Conservation (phyloP, 768 basidiomycete genomes). For the Rhodotorula paludigena region DNA sequence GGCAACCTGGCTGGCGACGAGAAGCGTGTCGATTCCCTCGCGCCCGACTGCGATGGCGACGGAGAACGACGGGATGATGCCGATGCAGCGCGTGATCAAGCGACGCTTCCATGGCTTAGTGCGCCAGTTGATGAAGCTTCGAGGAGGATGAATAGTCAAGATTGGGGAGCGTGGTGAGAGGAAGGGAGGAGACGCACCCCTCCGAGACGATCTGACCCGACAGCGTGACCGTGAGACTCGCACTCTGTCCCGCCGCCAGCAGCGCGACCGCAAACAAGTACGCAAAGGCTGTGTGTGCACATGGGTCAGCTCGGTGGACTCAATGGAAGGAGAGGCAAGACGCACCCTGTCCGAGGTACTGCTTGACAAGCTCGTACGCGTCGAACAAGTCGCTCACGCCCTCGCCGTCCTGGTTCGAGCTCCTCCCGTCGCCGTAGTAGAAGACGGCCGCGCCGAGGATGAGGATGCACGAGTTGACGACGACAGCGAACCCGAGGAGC, state of each 20-base stretch:
- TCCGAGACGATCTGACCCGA: conserved; percentile 82
- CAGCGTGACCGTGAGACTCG: conserved; percentile 81
- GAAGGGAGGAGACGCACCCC: conserved; percentile 49
- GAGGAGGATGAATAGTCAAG: background rate
- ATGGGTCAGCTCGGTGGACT: too few species aligned
- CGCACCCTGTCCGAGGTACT: conserved; percentile 64
- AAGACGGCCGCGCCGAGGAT: conserved; percentile 64
- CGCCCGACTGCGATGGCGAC: conserved; percentile 70
- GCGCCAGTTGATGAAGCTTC: conserved; percentile 69
- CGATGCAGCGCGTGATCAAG: conserved; percentile 72
- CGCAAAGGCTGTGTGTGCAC: conserved; percentile 60
- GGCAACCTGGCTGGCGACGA: conserved; percentile 81
- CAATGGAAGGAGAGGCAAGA: conserved; percentile 1
- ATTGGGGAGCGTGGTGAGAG: background rate
- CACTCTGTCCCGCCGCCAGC: conserved; percentile 79
- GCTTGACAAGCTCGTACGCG: conserved; percentile 68
- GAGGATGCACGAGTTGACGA: conserved; percentile 65
- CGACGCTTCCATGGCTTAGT: conserved; percentile 66
- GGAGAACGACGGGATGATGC: conserved; percentile 73
- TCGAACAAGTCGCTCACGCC: conserved; percentile 63
- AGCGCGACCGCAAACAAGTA: conserved; percentile 83
- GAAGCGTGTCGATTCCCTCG: conserved; percentile 65
- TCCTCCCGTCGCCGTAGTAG: conserved; percentile 53
- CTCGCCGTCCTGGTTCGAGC: background rate
- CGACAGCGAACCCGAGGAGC: conserved; percentile 74